Percentiles rank a stretch among this genome's conserved stretches.
phyloP scores from a whole-genome alignment of 177 flowering plant genomes.

The Tripterygium wilfordii region DNA sequence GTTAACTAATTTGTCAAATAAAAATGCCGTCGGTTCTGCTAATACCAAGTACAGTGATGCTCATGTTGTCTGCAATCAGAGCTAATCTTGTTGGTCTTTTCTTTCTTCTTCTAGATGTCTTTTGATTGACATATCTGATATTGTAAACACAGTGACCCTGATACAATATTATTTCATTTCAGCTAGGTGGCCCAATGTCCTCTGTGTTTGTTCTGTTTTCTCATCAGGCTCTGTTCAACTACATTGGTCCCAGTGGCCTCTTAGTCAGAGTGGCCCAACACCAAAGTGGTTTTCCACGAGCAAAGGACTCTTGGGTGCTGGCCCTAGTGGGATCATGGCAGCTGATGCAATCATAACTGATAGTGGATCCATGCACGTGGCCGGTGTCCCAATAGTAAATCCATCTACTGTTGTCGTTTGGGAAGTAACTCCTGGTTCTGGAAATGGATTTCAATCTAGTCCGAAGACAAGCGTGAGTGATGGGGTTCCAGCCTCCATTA shows the following conservation, averaged over 20 bases:
- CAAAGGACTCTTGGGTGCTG: slow-evolving; percentile 96
- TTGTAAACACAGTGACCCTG: too few species aligned
- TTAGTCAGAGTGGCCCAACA: slow-evolving; percentile 38
- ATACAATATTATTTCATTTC: too few species aligned
- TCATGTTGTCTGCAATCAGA: too few species aligned
- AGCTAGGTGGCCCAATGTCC: slow-evolving; percentile 99
- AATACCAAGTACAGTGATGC: too few species aligned
- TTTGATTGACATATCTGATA: too few species aligned
- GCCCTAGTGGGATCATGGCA: slow-evolving; percentile 99
- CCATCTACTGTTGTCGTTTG: slow-evolving; percentile 99
- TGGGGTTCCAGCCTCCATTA: slow-evolving; percentile 79
- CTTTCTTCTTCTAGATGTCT: too few species aligned
- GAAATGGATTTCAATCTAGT: slow-evolving; percentile 77
- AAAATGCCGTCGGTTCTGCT: too few species aligned
- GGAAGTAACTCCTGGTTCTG: slow-evolving; percentile 97
- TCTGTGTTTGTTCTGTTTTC: slow-evolving; percentile 96
- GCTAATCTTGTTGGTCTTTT: too few species aligned
- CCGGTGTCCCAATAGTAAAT: slow-evolving; percentile 98
- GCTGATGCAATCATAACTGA: slow-evolving; percentile 99
- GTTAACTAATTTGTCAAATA: too few species aligned
- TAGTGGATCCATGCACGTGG: slow-evolving; percentile 94
- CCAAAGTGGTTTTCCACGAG: slow-evolving; percentile 93
- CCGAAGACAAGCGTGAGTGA: slow-evolving; percentile 53
- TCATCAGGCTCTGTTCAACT: slow-evolving; percentile 98
- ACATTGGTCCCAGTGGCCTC: slow-evolving; percentile 98